These are phyloP conservation scores for Tephrocybe sp. DNA, from an alignment of 768 basidiomycete species.

Conservation along the genomic window DNA sequence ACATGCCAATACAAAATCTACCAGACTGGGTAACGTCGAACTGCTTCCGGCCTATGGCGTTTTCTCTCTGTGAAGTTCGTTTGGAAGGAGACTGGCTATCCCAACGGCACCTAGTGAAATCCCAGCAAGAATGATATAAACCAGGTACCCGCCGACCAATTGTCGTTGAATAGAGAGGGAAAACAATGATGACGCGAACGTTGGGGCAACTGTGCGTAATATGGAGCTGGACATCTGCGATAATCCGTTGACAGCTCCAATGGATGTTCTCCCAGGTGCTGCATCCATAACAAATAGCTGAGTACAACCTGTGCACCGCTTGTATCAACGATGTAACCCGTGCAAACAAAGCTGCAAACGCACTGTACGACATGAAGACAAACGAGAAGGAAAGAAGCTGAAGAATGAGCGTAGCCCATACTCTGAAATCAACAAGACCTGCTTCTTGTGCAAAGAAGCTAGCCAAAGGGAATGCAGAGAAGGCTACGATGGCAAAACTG, in stretches of 20 bases:
- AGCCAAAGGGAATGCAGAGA: slow-evolving; percentile 37
- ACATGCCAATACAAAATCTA: too few relatives aligned
- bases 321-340: background rate
- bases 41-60: background rate
- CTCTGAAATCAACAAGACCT: slow-evolving; percentile 20
- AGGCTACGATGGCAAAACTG: slow-evolving; percentile 23
- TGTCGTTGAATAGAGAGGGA: slow-evolving; percentile 16
- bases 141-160: slow-evolving; percentile 16
- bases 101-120: slow-evolving; percentile 10
- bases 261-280: slow-evolving; percentile 8
- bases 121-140: slow-evolving; percentile 12
- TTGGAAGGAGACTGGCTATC: slow-evolving; percentile 9
- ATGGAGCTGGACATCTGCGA: slow-evolving; percentile 50
- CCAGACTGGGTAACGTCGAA: too few relatives aligned
- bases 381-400: slow-evolving; percentile 22
- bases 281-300: slow-evolving; percentile 16
- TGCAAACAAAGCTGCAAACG: too few relatives aligned
- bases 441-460: slow-evolving; percentile 28
- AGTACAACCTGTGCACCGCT: slow-evolving; percentile 7
- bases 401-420: slow-evolving; percentile 31
- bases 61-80: slow-evolving; percentile 1
- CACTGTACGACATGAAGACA: slow-evolving; percentile 35
- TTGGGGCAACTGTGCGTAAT: slow-evolving; percentile 49
- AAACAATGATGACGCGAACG: slow-evolving; percentile 25
- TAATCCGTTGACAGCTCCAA: slow-evolving; percentile 45